phyloP scores from a whole-genome alignment of 768 basidiomycete genomes.

The Mycena epipterygia region DNA sequence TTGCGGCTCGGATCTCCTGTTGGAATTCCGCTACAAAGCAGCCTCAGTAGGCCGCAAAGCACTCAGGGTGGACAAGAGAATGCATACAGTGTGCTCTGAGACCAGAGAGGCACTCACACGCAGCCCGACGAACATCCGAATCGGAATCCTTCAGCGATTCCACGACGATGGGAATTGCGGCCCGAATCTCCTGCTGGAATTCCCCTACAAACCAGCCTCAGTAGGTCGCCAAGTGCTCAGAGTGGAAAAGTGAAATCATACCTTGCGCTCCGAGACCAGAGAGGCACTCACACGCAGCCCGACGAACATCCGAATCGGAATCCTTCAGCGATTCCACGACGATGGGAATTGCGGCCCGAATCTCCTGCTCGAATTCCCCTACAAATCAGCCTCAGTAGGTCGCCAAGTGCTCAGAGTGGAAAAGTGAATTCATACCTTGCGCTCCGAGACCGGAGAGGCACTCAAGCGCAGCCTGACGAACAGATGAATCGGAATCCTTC shows the following conservation, averaged over 20 bases:
- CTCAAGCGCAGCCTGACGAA: neutral
- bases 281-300: neutral
- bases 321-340: neutral
- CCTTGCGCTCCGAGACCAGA: conserved; percentile 1
- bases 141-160: neutral
- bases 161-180: neutral
- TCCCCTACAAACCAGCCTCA: neutral
- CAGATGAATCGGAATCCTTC: neutral
- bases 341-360: neutral
- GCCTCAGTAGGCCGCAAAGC: neutral
- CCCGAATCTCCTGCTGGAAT: neutral
- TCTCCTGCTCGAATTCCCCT: neutral
- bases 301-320: neutral
- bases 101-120: neutral
- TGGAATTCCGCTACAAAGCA: neutral
- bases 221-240: neutral
- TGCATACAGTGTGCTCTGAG: neutral
- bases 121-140: neutral
- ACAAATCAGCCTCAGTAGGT: neutral
- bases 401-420: neutral
- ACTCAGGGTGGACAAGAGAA: neutral
- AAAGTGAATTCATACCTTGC: neutral
- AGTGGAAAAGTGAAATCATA: neutral
- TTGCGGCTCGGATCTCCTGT: neutral
- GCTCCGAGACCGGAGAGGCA: neutral